Percentiles rank a stretch among this genome's conserved stretches.
Conservation (phyloP, 257 asterid species). For the Solanum tarijense region DNA sequence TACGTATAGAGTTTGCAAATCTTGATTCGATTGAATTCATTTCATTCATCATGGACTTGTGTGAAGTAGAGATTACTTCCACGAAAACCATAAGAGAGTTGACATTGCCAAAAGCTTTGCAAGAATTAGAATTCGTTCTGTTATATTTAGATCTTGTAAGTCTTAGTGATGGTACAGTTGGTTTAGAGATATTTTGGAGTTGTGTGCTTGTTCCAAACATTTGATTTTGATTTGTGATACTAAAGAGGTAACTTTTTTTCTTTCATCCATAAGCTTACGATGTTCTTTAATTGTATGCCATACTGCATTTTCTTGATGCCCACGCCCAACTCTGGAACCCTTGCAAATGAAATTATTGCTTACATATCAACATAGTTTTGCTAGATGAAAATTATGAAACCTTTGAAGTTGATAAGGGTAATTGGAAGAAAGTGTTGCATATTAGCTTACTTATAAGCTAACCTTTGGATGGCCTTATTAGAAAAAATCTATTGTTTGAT, state of each 20-base stretch:
- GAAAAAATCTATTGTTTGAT: neutral
- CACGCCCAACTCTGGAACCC: too few species aligned
- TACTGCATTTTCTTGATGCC: neutral
- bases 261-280: neutral
- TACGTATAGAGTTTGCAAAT: neutral
- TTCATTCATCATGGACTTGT: too few species aligned
- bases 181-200: neutral
- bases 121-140: neutral
- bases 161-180: neutral
- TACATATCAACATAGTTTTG: neutral
- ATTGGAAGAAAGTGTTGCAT: neutral
- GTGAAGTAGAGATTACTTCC: neutral
- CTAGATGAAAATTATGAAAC: neutral
- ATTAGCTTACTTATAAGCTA: neutral
- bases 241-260: neutral
- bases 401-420: neutral
- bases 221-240: neutral
- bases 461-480: neutral
- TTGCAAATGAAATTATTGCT: neutral
- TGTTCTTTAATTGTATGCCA: neutral
- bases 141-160: too few species aligned
- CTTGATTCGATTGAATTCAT: neutral
- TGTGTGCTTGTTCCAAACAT: neutral
- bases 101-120: neutral
- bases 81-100: neutral